Base-by-base conservation (phyloP, 192 early-diverging fungal species). In the Coemansia sp. region DNA sequence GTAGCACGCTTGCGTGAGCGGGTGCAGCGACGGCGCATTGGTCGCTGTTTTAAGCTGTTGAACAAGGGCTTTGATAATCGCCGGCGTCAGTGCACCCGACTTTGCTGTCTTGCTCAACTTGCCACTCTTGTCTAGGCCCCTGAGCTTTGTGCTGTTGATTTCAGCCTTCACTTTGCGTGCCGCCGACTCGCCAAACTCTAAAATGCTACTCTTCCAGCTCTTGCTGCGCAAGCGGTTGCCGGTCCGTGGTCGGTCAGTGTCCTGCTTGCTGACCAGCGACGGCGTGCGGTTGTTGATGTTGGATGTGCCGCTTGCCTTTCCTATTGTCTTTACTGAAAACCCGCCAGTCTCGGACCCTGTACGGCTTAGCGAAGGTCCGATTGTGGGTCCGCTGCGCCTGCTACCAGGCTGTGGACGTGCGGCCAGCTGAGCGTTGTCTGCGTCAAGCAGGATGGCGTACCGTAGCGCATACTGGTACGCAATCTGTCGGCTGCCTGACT, bases 391-490 rank as follows among this genome's bases (percentile, higher is more conserved):
- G 51, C 4, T 21, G 19, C 19, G 9, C 21, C 37, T 11, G 5
- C 62, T 6, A 37, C 58, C 50, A 3, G 38, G 35, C 37, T 60
- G 73, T 8, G 79, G 38, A 9, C 79, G 79, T 17, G 75, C 74
- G 2, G 67, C 70, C 7, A 77, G 67, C 59, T 73, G 70, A 25
- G 62, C 68, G 27, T 57, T 82, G 35, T 82, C 80, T 8, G 71
- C 71, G 35, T 82, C 80, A 45, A 82, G 53, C 25, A 82, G 54
- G 43, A 82, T 71, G 35, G 80, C 80, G 37, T 77, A 78, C 12
- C 80, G 65, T n/a, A 82, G 71, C 24, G 75, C 80, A 51, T 82
- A 82, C 56, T 82, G 80, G 62, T 82, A 82, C 3, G 80, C 68
- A 29, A 73, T 75, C 14, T 59, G 55, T 23, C 69, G 70, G 15